Base-by-base conservation (phyloP, 2,329 filamentous ascomycete species). In the Sporothrix mexicana region DNA sequence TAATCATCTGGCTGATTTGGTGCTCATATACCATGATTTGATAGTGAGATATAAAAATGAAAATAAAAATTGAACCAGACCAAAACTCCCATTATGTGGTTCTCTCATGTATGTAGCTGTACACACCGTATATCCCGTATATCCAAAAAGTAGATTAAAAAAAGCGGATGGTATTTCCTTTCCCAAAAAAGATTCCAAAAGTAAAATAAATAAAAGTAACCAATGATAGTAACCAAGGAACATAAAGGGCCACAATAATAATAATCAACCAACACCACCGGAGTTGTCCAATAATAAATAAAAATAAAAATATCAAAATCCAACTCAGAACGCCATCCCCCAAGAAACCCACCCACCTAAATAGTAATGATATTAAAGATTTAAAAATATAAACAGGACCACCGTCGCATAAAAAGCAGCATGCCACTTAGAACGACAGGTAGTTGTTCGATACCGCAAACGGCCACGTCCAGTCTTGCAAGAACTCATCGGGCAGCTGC, bases 361-460 rank as follows among this genome's bases (percentile, higher is more conserved):
- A 41, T 13, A 61, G 30, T 36, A 36, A 15, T 59, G 6, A 15
- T 13, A 41, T 17, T 47, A 57, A 72, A 23, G 59, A 43, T 4
- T 36, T 36, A 6, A 36, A 36, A 36, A 36, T 36, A 7, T 36
- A 36, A 36, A 36, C 7, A 36, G 5, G 30, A 36, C 30, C 7
- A 7, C 30, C 30, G 7, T 36, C 30, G 7, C 30, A 36, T 43
- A 43, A 12, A 15, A 62, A 17, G 5, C 13, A 43, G 23, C 8
- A 17, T 8, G 59, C 9, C 51, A 3, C 36, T 4, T 47, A 66
- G 20, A 66, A 75, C 1, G 71, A 74, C 51, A 75, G 69, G 41
- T 74, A 75, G 53, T 45, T 73, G 62, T 74, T 75, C n/a, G 74
- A 74, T 67, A 74, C 72, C 47, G 70, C 70, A 72, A 74, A 75